Conservation (phyloP, 176 grass and related monocot genomes). For the Avena atlantica region DNA sequence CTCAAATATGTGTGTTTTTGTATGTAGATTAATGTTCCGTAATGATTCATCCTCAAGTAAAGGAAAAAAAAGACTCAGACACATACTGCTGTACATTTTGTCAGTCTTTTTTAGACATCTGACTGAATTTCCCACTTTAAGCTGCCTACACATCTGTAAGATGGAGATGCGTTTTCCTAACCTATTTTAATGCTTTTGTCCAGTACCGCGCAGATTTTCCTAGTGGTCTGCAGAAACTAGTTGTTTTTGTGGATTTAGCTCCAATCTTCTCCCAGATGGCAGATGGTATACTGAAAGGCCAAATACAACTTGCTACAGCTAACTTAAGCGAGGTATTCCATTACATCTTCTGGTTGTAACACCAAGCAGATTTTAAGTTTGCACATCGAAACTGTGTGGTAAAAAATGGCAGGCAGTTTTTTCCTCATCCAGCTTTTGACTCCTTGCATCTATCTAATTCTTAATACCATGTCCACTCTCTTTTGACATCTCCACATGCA, state of each 20-base stretch:
- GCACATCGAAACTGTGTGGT: not conserved
- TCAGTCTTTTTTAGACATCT: slow-evolving; percentile 13
- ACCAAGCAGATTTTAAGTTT: not conserved
- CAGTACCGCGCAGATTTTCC: slow-evolving; percentile 98
- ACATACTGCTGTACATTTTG: slow-evolving; percentile 5
- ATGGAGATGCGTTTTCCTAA: slow-evolving; percentile 21
- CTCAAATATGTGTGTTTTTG: slow-evolving; percentile 5
- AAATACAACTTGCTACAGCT: slow-evolving; percentile 72
- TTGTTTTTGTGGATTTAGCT: slow-evolving; percentile 88
- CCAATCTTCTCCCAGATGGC: slow-evolving; percentile 82
- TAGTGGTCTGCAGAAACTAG: slow-evolving; percentile 68
- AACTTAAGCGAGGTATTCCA: slow-evolving; percentile 69
- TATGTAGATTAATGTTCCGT: slow-evolving; percentile 19
- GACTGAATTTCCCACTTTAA: slow-evolving; percentile 6
- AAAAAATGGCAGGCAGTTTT: not conserved
- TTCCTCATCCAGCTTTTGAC: not conserved
- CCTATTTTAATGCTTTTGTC: slow-evolving; percentile 54
- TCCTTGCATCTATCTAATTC: slow-evolving; percentile 2
- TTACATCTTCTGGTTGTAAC: not conserved
- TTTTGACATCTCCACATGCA: slow-evolving; percentile 28
- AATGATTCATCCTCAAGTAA: slow-evolving; percentile 16
- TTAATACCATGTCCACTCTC: slow-evolving; percentile 6
- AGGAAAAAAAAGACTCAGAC: slow-evolving; percentile 17
- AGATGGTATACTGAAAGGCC: slow-evolving; percentile 68
- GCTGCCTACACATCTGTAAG: slow-evolving; percentile 11